Conservation (phyloP, 2,329 filamentous ascomycete genomes). For the Cladosporium sp. region DNA sequence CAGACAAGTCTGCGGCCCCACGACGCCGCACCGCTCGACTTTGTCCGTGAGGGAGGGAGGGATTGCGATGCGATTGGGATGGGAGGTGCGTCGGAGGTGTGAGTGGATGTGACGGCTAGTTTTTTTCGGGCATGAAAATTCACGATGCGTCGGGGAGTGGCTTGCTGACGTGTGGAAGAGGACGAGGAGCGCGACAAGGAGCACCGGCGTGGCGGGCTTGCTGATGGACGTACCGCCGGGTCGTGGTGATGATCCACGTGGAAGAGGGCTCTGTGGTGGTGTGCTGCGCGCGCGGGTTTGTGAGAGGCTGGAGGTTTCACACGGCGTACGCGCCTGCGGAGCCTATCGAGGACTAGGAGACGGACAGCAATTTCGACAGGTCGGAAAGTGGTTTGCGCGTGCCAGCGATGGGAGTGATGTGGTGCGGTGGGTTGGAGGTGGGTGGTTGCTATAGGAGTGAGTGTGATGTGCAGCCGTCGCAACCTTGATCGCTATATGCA, state of each 20-base stretch:
- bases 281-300: background rate
- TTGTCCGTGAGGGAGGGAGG: no score
- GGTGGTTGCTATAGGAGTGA: background rate
- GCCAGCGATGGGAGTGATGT: background rate
- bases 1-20: constrained; percentile 8
- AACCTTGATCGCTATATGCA: no score
- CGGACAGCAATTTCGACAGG: background rate
- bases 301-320: constrained; percentile 12
- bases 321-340: background rate
- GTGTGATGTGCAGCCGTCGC: no score
- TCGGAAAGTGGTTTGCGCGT: background rate
- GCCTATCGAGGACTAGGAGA: background rate
- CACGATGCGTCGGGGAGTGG: no score
- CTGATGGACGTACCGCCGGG: no score
- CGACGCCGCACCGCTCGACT: background rate
- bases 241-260: background rate
- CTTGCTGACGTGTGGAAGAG: no score
- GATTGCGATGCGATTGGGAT: no score
- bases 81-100: no score
- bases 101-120: no score
- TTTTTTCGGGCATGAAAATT: no score
- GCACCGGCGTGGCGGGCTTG: no score
- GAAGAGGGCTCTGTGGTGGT: background rate
- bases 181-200: no score
- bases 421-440: background rate